Conservation (phyloP, 495 filamentous ascomycete genomes). For the Hypomontagnella monticulosa region DNA sequence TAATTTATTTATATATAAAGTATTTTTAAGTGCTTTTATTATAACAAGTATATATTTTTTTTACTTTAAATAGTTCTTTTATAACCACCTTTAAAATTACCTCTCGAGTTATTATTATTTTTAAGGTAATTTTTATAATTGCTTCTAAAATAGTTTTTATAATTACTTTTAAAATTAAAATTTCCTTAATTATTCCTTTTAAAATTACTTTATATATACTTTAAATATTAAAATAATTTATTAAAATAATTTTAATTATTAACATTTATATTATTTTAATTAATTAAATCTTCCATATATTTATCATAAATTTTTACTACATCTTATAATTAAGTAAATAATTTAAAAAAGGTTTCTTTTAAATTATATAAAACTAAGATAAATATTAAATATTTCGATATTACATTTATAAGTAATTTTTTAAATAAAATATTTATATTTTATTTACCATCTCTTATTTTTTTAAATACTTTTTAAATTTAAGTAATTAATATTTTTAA, state of each 20-base stretch:
- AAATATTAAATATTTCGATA: not conserved
- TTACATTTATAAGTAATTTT: not conserved
- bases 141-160: too few species aligned
- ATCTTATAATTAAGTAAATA: not conserved
- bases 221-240: not conserved
- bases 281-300: not conserved
- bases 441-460: too few species aligned
- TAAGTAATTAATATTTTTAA: not conserved
- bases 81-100: too few species aligned
- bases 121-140: too few species aligned
- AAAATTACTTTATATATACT: not conserved
- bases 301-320: too few species aligned
- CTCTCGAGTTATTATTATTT: too few species aligned
- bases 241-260: not conserved
- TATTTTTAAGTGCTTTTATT: too few species aligned
- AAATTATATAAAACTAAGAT: not conserved
- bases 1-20: too few species aligned
- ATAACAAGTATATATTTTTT: too few species aligned
- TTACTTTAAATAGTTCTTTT: too few species aligned
- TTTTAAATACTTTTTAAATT: not conserved
- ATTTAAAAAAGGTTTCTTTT: too few species aligned
- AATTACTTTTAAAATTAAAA: not conserved
- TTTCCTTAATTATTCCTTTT: not conserved
- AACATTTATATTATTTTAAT: not conserved
- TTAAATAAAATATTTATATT: not conserved